A percentile compares a stretch with the other conserved stretches of the same genome.
phyloP scores from a whole-genome alignment of 2,329 filamentous ascomycete genomes.

The Microdochium trichocladiopsis region DNA sequence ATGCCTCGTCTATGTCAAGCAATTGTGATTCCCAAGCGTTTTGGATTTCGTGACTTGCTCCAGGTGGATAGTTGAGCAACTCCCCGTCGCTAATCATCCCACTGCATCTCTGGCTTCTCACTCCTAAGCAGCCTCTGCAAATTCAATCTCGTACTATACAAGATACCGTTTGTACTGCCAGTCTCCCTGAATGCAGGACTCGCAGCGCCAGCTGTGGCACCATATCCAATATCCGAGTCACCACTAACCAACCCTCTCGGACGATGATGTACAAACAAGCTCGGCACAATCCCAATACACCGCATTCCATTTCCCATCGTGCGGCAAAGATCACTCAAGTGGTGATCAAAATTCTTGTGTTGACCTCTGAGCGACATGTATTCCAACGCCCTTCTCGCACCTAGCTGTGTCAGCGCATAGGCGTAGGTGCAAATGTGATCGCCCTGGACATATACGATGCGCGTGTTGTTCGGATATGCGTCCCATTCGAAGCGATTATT shows the following conservation, averaged over 20 bases:
- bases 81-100: not conserved
- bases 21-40: no score
- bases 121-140: not conserved
- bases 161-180: not conserved
- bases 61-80: no score
- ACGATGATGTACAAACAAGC: not conserved
- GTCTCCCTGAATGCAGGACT: not conserved
- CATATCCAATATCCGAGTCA: not conserved
- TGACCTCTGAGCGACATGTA: constrained; percentile 18
- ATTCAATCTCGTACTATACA: not conserved
- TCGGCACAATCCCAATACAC: not conserved
- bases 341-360: not conserved
- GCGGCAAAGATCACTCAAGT: not conserved
- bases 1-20: no score
- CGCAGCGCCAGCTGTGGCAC: not conserved
- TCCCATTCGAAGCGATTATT: not conserved
- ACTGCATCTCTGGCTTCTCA: not conserved
- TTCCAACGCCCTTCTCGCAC: constrained; percentile 24
- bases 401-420: constrained; percentile 24
- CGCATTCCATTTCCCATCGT: not conserved
- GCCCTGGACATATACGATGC: constrained; percentile 12
- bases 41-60: no score
- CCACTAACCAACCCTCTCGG: not conserved
- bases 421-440: constrained; percentile 31
- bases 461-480: not conserved